phyloP scores from a whole-genome alignment of 2,329 filamentous ascomycete species.

The Stemphylium lycopersici region DNA sequence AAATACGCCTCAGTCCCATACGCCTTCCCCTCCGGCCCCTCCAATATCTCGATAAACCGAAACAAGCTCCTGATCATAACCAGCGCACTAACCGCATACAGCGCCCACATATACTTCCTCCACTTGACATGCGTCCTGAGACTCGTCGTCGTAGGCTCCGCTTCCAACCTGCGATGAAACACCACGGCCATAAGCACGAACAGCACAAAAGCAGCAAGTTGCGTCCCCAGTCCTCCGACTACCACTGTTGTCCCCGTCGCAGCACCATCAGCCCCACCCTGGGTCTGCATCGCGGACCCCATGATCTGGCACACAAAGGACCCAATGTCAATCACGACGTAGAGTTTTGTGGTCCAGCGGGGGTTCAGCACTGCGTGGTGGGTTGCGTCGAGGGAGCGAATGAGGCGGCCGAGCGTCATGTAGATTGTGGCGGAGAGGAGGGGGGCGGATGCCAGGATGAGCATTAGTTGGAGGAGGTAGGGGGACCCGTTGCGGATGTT shows the following conservation, averaged over 20 bases:
- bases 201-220: conserved; percentile 19
- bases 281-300: conserved; percentile 26
- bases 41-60: conserved; percentile 21
- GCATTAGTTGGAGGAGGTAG: conserved; percentile 53
- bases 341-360: conserved; percentile 36
- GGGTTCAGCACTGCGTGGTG: conserved; percentile 46
- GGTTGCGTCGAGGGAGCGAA: conserved; percentile 48
- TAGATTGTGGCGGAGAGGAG: conserved; percentile 59
- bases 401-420: conserved; percentile 56
- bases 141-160: conserved; percentile 9
- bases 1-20: conserved; percentile 20
- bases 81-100: conserved; percentile 20
- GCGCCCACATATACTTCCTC: conserved; percentile 14
- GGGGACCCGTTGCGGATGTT: conserved; percentile 21
- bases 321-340: conserved; percentile 27
- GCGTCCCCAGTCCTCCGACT: conserved; percentile 20
- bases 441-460: conserved; percentile 55
- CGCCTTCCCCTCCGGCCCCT: conserved; percentile 11
- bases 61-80: conserved; percentile 22
- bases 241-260: conserved; percentile 17
- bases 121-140: conserved; percentile 10
- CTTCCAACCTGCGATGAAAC: conserved; percentile 18
- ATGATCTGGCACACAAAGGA: conserved; percentile 29
- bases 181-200: conserved; percentile 19
- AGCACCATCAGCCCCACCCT: conserved; percentile 7